Base-by-base conservation (phyloP, 805 yeast species). In the Candida broadrunensis region DNA sequence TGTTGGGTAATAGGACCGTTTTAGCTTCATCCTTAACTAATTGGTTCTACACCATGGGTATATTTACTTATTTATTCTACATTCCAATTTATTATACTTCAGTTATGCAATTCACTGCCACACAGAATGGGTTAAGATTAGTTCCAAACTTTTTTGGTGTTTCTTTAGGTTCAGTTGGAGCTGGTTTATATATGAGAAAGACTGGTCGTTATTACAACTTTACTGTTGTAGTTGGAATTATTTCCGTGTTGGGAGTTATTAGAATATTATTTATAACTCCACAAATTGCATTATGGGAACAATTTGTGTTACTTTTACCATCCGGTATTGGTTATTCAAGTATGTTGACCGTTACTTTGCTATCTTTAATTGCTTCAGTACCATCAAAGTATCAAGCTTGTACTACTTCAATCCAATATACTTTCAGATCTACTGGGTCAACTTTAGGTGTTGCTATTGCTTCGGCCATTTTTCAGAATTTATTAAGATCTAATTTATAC, bases 341-440 rank as follows among this genome's bases (percentile, higher is more conserved):
- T 3, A 71, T 80, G 58, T 69, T 87, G 45, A 87, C 95, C 0
- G 78, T 85, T 2, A 80, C 90, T 0, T 65, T 88, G 36, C 61
- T 87, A 26, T 85, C 95, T 0, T 71, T 88, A 61, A 84, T 88
- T 39, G 82, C 93, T 0, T 78, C 93, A 1, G 93, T 84, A 2
- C 81, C 85, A 8, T 60, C 69, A 17, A 72, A 76, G 38, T 76
- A 72, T 53, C 96, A 88, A 60, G 96, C 97, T 1, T 75, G 88
- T 16, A 84, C 91, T 2, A 89, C 97, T 0, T 86, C 96, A 0
- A 85, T 90, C 43, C 95, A 88, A 55, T 89, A 90, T 58, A 89
- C 90, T 0, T 88, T 85, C 67, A 73, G 95, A 54, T 83, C 91
- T 8, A 82, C 89, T 1, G 96, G 95, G 0, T 83, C 91, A n/a